Evolutionary conservation across 139 green algal genomes (phyloP), one percentile per base, ranked within the genome.

Genomic region (Auxenochlorella pyrenoidosa): DNA sequence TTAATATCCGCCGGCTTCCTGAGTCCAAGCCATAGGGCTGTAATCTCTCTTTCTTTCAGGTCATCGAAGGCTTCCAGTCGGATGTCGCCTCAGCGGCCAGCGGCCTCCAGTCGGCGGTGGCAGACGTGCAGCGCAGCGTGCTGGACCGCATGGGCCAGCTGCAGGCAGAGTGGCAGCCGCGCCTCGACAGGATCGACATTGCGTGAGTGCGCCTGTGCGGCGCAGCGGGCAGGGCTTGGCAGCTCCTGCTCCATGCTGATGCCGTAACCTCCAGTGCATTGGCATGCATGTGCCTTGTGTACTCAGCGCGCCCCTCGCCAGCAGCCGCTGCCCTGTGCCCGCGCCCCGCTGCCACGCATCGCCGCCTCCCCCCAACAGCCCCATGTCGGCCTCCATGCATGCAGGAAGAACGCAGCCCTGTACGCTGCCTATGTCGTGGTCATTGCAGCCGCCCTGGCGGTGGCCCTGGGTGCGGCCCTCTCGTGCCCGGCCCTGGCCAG

Each of bases 121-220:
- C 28, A 15, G 32, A 82, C 47, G 47, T 41, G 26, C 75, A 63
- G 30, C 40, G 38, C 28, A 18, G 15, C 40, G 79, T 85, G 40
- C 38, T 85, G 5, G 40, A 75, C 60, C 38, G 65, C 24, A 75
- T 85, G 79, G 24, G 63, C 24, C 6, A 32, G 26, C 26, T 76
- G 60, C 79, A 85, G 60, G 34, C 26, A 16, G 79, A 84, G 30
- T 84, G 79, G 79, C 79, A 84, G 79, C 79, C 79, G 22, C 36
- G 22, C 36, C 32, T 65, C 22, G 79, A 84, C 79, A 84, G 36
- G 24, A 38, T 75, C 0, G 79, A 84, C 21, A 24, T 84, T 0
- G 79, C 28, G 79, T 84, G 36, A 84, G 79, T 63, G 30, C 72
- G 58, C 47, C 6, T n/a, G n/a, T n/a, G n/a, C n/a, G n/a, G n/a